Base-by-base conservation (phyloP, 2,329 filamentous ascomycete genomes). In the Fusarium subglutinans region DNA sequence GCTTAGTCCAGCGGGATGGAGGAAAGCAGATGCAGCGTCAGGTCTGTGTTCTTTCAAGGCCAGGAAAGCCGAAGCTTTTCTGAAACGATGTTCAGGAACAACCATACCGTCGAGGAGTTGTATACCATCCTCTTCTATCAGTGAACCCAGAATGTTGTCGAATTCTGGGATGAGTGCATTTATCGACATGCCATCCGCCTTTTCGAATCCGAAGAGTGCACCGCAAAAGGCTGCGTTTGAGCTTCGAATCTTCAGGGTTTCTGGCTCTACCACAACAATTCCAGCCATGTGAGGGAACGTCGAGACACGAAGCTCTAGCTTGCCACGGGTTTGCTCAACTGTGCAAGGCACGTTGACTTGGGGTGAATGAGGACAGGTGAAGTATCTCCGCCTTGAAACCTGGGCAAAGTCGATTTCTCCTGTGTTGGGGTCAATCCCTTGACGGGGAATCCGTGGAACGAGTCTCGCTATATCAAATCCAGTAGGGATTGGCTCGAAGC, bases 201-300 rank as follows among this genome's bases (percentile, higher is more conserved):
- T 92, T 76, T 94, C 91, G 81, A 97, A 91, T 8, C 96, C 96
- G 81, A 99, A 99, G 6, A 99, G 87, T 1, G 95, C 94, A 12
- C 94, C 93, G 13, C 94, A 97, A 80, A 99, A 98, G 26, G 97
- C 96, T 7, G 94, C 94, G 81, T 99, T 99, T 14, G 95, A 96
- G 83, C 95, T 98, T 80, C 93, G 93, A 77, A 99, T 93, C 56
- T 90, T 90, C 73, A 98, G 87, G 2, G 89, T 91, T 37, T 90
- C 85, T 4, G 96, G 92, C n/a, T 93, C 92, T 18, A 99, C 87
- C 14, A 99, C 95, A 79, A 99, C 91, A 78, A 99, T 98, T 55
- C 96, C 96, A 63, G 96, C 96, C 83, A 99, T 98, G 80, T 99
- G 96, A 22, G 96, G 96, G 74, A 98, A 97, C 80, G 95, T 98